phyloP scores from a whole-genome alignment of 2,329 filamentous ascomycete genomes.

The Neofusicoccum kwambonambiense region DNA sequence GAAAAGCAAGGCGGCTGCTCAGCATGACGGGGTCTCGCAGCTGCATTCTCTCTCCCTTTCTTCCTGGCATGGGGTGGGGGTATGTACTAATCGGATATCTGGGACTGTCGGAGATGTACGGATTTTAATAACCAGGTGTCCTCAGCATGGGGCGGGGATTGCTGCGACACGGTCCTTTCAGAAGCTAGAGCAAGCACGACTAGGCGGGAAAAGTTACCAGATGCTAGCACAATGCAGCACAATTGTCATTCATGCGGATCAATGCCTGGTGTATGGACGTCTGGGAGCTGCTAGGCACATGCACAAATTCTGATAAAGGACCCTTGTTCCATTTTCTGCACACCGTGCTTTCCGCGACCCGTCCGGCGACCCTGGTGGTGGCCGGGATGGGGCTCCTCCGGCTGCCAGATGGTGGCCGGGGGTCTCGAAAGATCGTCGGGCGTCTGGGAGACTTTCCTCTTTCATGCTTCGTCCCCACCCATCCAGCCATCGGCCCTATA shows the following conservation, averaged over 20 bases:
- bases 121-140: not conserved
- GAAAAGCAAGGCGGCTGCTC: not conserved
- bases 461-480: conserved; percentile 1
- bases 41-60: not conserved
- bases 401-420: not conserved
- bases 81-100: not conserved
- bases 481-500: not conserved
- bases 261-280: not conserved
- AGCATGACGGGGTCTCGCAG: not conserved
- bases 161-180: not conserved
- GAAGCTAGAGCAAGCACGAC: not conserved
- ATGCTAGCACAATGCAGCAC: not conserved
- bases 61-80: conserved; percentile 3
- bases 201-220: not conserved
- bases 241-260: not conserved
- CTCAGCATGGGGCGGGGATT: not conserved
- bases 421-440: not conserved
- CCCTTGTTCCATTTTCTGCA: not conserved
- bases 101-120: not conserved
- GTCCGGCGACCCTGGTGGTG: not conserved
- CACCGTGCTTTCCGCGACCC: conserved; percentile 6
- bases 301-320: not conserved
- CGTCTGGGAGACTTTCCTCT: conserved; percentile 5
- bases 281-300: not conserved
- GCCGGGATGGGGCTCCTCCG: not conserved